Evolutionary conservation across 1,139 yeast genomes (phyloP).

Genomic region (Suhomyces coccinellae): DNA sequence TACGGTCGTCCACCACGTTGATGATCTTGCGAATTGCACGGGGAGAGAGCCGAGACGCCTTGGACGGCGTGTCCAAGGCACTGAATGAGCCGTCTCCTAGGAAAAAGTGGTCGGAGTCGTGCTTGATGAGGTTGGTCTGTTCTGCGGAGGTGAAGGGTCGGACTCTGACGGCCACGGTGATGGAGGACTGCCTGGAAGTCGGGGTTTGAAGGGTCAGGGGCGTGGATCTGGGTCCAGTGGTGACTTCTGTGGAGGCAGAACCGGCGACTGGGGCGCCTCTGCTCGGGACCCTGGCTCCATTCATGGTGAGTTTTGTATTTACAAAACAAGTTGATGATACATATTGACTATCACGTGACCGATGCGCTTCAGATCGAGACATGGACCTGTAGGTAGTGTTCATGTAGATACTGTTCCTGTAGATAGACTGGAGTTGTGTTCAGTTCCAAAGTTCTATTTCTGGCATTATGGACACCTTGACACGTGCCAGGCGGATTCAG

Average conservation of each 20-base stretch:
- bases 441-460: no score
- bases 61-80: constrained; percentile 14
- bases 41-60: constrained; percentile 28
- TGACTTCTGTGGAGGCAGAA: background rate
- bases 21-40: constrained; percentile 69
- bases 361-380: background rate
- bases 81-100: constrained; percentile 59
- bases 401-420: no score
- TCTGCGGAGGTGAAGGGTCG: constrained; percentile 77
- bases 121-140: constrained; percentile 41
- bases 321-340: background rate
- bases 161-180: constrained; percentile 77
- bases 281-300: constrained; percentile 1
- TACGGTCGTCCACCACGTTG: constrained; percentile 81
- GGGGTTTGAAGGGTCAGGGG: background rate
- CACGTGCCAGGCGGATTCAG: no score
- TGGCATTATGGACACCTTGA: no score
- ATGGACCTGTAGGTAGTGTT: background rate
- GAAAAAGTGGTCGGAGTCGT: constrained; percentile 41
- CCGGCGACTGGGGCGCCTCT: background rate
- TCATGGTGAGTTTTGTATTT: constrained; percentile 1
- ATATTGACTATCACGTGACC: background rate
- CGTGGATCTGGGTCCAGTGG: background rate
- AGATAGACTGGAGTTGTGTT: no score
- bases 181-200: constrained; percentile 55